Evolutionary conservation across 2,329 filamentous ascomycete genomes (phyloP), one percentile per base, ranked within the genome.

Genomic region (Pseudogymnoascus sp.): DNA sequence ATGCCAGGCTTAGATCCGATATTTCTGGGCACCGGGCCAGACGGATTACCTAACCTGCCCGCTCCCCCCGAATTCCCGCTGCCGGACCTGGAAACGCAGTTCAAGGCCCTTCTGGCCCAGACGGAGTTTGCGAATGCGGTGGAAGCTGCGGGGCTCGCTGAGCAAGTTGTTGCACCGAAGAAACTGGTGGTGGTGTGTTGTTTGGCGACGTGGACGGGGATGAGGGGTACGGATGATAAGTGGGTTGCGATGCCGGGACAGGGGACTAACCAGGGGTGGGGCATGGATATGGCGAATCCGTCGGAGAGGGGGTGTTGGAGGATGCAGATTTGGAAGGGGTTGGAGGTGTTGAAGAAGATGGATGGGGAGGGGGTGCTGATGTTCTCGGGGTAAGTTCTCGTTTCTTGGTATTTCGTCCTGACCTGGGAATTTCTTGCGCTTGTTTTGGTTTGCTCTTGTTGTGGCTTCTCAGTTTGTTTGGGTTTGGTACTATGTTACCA

Each of bases 301-400:
- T 14, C n/a, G 2, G 28, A 58, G 28, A 62, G n/a, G 49, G 42
- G 25, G 22, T 62, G 28, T 38, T 62, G 39, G 42, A 35, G 11
- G 60, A 62, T 25, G 30, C 33, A 58, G 8, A 62, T 52, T 52
- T 52, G 23, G 14, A 52, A 30, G 45, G 45, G 45, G 45, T 30
- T 52, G 23, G 23, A 52, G 36, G 30, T 19, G 5, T 41, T 49
- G 60, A 36, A 58, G 39, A 12, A 12, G 6, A 33, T 33, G 33
- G 23, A 58, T 25, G 60, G n/a, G 22, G 12, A 38, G 60, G 35
- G 28, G 60, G 19, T 23, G 30, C n/a, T 58, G 41, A 25, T 60
- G 28, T 36, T 30, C n/a, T 33, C 39, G 16, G 33, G 30, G 60
- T 55, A 58, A 25, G 25, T 58, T 30, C n/a, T 11, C 7, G 5